A percentile compares a stretch with the other conserved stretches of the same genome.
These are phyloP conservation scores for Chytriomyces confervae DNA, from an alignment of 192 early-diverging fungal genomes.

Conservation along the genomic window DNA sequence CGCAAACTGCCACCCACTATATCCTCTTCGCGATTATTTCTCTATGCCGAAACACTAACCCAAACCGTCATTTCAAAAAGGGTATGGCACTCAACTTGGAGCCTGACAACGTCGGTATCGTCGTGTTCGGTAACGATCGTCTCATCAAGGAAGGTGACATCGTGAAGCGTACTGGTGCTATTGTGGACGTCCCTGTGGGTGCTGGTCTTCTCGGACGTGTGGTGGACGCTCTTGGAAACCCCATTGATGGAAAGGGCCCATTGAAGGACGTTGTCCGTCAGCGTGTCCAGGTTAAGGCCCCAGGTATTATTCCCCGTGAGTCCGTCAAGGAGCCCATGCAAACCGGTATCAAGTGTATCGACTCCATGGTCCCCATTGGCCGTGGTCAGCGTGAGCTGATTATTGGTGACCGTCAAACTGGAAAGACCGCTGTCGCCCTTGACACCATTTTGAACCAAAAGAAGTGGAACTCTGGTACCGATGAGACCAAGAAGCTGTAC, in stretches of 20 bases:
- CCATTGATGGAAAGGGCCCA: conserved; percentile 99
- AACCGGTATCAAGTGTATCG: conserved; percentile 99
- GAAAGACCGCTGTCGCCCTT: conserved; percentile 98
- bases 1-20: neutral
- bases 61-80: conserved; percentile 47
- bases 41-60: neutral
- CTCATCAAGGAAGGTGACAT: conserved; percentile 99
- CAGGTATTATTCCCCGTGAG: conserved; percentile 98
- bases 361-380: conserved; percentile 99
- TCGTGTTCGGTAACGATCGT: conserved; percentile 99
- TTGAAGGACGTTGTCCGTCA: conserved; percentile 82
- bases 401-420: conserved; percentile 99
- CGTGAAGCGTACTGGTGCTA: conserved; percentile 97
- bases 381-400: conserved; percentile 99
- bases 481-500: conserved; percentile 98
- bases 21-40: neutral
- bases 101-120: conserved; percentile 99
- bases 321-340: conserved; percentile 99
- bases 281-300: conserved; percentile 99
- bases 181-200: conserved; percentile 98
- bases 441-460: conserved; percentile 99
- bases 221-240: conserved; percentile 98
- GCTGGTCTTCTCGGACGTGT: conserved; percentile 96
- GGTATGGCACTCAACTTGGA: conserved; percentile 99
- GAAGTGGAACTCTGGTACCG: conserved; percentile 94